Evolutionary conservation across 2,329 filamentous ascomycete species (phyloP).

Genomic region (Ascochyta viciae-villosae): DNA sequence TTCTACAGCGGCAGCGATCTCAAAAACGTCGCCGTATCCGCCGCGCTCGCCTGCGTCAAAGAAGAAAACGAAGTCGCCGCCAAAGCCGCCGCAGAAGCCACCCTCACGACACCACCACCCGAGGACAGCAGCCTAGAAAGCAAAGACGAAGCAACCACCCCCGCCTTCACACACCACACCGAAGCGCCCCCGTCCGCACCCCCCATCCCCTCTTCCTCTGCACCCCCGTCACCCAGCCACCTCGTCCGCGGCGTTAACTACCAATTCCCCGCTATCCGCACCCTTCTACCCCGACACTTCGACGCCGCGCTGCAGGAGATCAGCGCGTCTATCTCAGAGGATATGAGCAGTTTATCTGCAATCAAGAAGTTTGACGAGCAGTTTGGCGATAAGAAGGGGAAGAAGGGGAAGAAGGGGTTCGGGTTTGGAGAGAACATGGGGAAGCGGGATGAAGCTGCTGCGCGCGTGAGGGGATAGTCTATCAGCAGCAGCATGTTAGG

Average conservation of each 20-base stretch:
- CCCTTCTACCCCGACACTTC: slow-evolving; percentile 75
- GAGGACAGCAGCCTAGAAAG: neutral
- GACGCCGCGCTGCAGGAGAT: slow-evolving; percentile 87
- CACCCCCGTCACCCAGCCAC: slow-evolving; percentile 32
- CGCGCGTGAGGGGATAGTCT: slow-evolving; percentile 35
- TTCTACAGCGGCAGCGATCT: slow-evolving; percentile 85
- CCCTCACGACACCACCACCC: slow-evolving; percentile 1
- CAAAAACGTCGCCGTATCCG: slow-evolving; percentile 82
- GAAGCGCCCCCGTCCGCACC: neutral
- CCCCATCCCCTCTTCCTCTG: slow-evolving; percentile 8
- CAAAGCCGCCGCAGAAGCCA: slow-evolving; percentile 32
- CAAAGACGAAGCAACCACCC: neutral
- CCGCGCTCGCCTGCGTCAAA: slow-evolving; percentile 78
- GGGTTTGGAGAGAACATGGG: slow-evolving; percentile 55
- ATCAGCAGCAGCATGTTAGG: too few relatives aligned
- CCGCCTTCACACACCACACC: slow-evolving; percentile 2
- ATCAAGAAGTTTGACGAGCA: slow-evolving; percentile 96
- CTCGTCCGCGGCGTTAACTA: slow-evolving; percentile 51
- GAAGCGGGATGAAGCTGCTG: slow-evolving; percentile 39
- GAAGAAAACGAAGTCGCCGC: slow-evolving; percentile 67
- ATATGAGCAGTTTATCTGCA: slow-evolving; percentile 84
- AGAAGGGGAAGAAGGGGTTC: slow-evolving; percentile 66
- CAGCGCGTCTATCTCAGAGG: slow-evolving; percentile 88
- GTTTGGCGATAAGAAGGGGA: slow-evolving; percentile 80
- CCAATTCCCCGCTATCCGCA: slow-evolving; percentile 72